A percentile compares a stretch with the other conserved stretches of the same genome.
Evolutionary conservation across 495 filamentous ascomycete species (phyloP).

Genomic region (Penicillium subrubescens): DNA sequence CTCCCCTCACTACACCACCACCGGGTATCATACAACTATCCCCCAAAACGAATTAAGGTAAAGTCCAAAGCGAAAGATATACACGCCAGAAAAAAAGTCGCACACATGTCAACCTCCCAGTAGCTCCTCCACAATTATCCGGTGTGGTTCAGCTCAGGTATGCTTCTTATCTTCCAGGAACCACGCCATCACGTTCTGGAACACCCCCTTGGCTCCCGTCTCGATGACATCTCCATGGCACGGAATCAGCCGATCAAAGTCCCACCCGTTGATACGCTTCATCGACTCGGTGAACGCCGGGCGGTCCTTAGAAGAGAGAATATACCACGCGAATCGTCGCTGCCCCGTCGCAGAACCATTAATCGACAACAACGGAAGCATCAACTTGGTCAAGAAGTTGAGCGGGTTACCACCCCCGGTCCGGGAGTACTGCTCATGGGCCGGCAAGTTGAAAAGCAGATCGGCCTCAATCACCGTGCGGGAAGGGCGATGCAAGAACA

Average conservation of each 20-base stretch:
- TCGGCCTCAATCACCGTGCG: constrained; percentile 88
- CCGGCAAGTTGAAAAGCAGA: constrained; percentile 87
- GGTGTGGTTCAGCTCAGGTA: constrained; percentile 5
- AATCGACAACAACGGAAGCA: constrained; percentile 62
- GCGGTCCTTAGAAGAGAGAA: constrained; percentile 62
- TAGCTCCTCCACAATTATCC: background rate
- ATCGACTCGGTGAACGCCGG: constrained; percentile 68
- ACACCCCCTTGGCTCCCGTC: constrained; percentile 72
- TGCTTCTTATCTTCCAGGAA: constrained; percentile 61
- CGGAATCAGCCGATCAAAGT: constrained; percentile 84
- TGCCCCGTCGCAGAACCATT: constrained; percentile 63
- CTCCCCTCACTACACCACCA: background rate
- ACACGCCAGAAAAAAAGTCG: background rate
- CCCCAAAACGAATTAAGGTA: background rate
- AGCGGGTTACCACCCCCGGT: constrained; percentile 51
- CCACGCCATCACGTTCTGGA: constrained; percentile 83
- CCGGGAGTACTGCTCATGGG: constrained; percentile 82
- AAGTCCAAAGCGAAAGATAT: background rate
- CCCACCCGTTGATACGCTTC: constrained; percentile 72
- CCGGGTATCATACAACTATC: constrained; percentile 6
- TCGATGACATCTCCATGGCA: constrained; percentile 94
- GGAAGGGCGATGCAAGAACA: constrained; percentile 80
- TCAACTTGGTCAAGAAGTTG: constrained; percentile 65
- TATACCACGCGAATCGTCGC: constrained; percentile 84
- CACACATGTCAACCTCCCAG: background rate